Base-by-base conservation (phyloP, 2,329 filamentous ascomycete species). In the Annulohypoxylon truncatum region DNA sequence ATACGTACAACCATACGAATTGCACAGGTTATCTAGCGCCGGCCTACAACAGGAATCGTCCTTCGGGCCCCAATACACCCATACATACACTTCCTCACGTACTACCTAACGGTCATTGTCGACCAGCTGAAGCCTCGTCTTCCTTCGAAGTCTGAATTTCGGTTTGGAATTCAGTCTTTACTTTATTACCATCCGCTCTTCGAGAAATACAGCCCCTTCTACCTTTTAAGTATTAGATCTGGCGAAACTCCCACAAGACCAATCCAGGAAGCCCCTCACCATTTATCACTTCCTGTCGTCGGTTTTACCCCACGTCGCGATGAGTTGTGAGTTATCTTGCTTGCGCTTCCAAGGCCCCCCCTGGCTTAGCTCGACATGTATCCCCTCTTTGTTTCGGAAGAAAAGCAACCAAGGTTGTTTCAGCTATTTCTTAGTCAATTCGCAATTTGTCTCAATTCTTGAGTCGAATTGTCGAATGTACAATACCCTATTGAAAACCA, bases 291-390 rank as follows among this genome's bases (percentile, higher is more conserved):
- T 53, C 28, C 26, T 50, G 33, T 56, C 56, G 31, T 61, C 50
- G 51, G 70, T 74, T 7, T 51, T 65, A 67, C 70, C 68, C 68
- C 68, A 69, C 69, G 67, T 68, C 71, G 59, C 74, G 58, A 81
- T 81, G 80, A 81, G 78, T 71, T 80, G 80, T 81, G 74, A 80
- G 80, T 79, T 64, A 53, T 62, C 46, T 48, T 44, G 52, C 55
- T 54, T 47, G n/a, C 38, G 56, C 58, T 74, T 74, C 75, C 67
- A 51, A 24, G 44, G 22, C 44, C 52, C 28, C 44, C 56, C 48
- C 47, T 28, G 47, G 44, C 58, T 52, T 20, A 38, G 18, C 38
- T 53, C 24, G 20, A 59, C 26, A 29, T 48, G 28, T 7, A 46
- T 47, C 48, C 35, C 46, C 58, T 64, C 46, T 55, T 57, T 58